Percentiles rank a stretch among this genome's conserved stretches.
phyloP scores from a whole-genome alignment of 2,329 filamentous ascomycete species.

The Sporothrix schenckii region DNA sequence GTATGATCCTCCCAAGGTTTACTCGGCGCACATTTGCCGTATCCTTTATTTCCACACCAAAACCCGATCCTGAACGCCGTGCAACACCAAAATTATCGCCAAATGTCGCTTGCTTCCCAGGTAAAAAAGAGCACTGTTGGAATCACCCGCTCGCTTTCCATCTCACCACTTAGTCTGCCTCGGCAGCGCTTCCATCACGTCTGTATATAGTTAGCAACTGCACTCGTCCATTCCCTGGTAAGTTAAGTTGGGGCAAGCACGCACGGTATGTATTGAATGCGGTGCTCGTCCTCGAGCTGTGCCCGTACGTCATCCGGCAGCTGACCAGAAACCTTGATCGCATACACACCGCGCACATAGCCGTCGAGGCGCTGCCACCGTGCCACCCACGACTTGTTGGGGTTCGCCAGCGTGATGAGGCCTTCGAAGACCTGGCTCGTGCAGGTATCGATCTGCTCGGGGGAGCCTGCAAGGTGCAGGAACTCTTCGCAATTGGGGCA shows the following conservation, averaged over 20 bases:
- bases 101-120: conserved; percentile 25
- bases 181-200: conserved; percentile 59
- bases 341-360: conserved; percentile 88
- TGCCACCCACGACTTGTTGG: conserved; percentile 89
- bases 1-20: not conserved
- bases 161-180: conserved; percentile 45
- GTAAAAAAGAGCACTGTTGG: conserved; percentile 7
- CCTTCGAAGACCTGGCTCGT: conserved; percentile 97
- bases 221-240: not conserved
- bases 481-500: conserved; percentile 97
- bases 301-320: conserved; percentile 67
- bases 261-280: conserved; percentile 68
- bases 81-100: not conserved
- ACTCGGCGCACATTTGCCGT: not conserved
- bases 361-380: conserved; percentile 90
- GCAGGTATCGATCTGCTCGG: conserved; percentile 85
- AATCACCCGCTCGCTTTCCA: not conserved
- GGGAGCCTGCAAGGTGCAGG: conserved; percentile 76
- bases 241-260: conserved; percentile 40
- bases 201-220: conserved; percentile 41
- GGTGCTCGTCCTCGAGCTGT: conserved; percentile 64
- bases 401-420: conserved; percentile 80
- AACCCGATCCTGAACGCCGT: conserved; percentile 27
- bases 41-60: not conserved
- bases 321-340: conserved; percentile 88